Evolutionary conservation across 805 yeast species (phyloP).

Genomic region (Lachancea kluyveri): DNA sequence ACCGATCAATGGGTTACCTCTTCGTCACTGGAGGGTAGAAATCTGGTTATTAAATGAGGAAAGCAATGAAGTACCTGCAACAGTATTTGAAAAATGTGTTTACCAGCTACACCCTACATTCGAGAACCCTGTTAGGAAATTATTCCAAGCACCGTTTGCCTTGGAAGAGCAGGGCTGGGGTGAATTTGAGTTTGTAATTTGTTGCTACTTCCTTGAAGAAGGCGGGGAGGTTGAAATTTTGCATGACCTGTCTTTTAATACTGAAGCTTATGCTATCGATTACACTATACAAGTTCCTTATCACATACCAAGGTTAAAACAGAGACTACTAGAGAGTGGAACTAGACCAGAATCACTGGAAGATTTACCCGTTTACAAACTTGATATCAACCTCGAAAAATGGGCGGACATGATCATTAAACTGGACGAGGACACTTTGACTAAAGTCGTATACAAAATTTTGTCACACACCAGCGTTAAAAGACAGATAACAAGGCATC

Average conservation of each 20-base stretch:
- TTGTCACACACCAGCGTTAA: slow-evolving; percentile 22
- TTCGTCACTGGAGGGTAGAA: slow-evolving; percentile 84
- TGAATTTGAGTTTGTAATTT: slow-evolving; percentile 81
- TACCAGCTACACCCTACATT: slow-evolving; percentile 92
- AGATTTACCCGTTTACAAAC: slow-evolving; percentile 27
- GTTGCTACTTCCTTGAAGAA: slow-evolving; percentile 65
- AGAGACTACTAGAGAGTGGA: slow-evolving; percentile 66
- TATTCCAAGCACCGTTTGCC: slow-evolving; percentile 73
- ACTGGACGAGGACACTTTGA: slow-evolving; percentile 22
- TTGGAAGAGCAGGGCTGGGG: slow-evolving; percentile 97
- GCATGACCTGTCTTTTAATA: slow-evolving; percentile 80
- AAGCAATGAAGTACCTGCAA: slow-evolving; percentile 79
- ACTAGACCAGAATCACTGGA: slow-evolving; percentile 61
- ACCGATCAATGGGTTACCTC: slow-evolving; percentile 77
- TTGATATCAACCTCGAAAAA: slow-evolving; percentile 28
- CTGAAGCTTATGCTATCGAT: slow-evolving; percentile 67
- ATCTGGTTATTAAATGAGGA: slow-evolving; percentile 64
- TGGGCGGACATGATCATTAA: slow-evolving; percentile 11
- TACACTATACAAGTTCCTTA: slow-evolving; percentile 70
- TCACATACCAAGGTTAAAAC: slow-evolving; percentile 58
- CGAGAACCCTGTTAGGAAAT: slow-evolving; percentile 67
- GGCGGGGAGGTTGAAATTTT: slow-evolving; percentile 70
- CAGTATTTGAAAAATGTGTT: slow-evolving; percentile 76
- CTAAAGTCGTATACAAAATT: slow-evolving; percentile 20
- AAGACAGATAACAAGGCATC: slow-evolving; percentile 15